Base-by-base conservation (phyloP, 2,329 filamentous ascomycete genomes). In the Aspergillus sp. region DNA sequence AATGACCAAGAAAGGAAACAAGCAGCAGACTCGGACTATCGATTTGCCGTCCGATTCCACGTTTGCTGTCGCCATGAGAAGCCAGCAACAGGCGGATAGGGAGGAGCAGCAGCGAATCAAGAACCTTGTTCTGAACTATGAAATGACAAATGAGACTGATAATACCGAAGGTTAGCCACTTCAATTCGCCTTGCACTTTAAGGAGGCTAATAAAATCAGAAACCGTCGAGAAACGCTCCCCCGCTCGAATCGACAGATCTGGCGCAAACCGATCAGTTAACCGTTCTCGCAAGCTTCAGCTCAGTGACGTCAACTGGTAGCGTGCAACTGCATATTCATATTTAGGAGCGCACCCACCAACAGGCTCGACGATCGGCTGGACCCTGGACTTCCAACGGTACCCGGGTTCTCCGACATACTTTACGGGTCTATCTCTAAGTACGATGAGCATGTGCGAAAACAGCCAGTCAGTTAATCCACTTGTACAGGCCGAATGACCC, bases 81-180 rank as follows among this genome's bases (percentile, higher is more conserved):
- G 85, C 59, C 93, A 98, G 77, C 93, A 97, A 72, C 90, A 96
- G 76, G 93, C 92, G 3, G 93, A 98, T 72, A 89, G 89, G 53
- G 95, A 96, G 71, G 96, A 99, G 74, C 93, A 99, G 74, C 92
- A 97, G 74, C 90, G 95, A 61, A 99, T 99, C 85, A 99, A 99
- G 80, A 96, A 91, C 69, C 82, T 99, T 45, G 95, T 99, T 53
- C 81, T 99, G 66, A 98, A 97, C 75, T 96, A 97, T 71, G 95
- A 99, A 76, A 85, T 96, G 71, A 87, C 91, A 51, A 92, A 96
- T 62, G 83, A 87, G 68, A 88, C 81, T 65, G 90, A 96, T 70
- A 88, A 92, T 63, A 78, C 82, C 68, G 90, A 95, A 80, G 88
- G 91, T 96, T 83, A 85, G 79, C 39, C 8, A 20, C 17, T 5